These are phyloP conservation scores for Ganoderma lingzhi DNA, from an alignment of 1,284 basidiomycete genomes.

Conservation along the genomic window DNA sequence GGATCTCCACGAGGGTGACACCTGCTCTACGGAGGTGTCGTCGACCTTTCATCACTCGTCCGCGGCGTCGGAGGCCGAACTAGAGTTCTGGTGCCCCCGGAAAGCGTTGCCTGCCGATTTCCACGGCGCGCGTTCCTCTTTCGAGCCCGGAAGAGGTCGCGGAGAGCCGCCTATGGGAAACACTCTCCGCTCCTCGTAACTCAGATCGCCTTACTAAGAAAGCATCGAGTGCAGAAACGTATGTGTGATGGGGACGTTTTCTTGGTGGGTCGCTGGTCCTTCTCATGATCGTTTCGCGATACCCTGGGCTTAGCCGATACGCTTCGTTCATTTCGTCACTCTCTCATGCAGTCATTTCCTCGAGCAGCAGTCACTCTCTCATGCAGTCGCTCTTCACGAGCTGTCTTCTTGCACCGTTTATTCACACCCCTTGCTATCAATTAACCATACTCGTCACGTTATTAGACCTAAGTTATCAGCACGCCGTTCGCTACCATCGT, in stretches of 20 bases:
- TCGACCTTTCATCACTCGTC: not conserved
- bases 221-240: conserved; percentile 9
- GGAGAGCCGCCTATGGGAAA: not conserved
- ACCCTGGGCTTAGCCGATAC: not conserved
- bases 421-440: not conserved
- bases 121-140: conserved; percentile 30
- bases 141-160: not conserved
- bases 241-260: conserved; percentile 1
- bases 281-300: not conserved
- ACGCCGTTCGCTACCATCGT: not conserved
- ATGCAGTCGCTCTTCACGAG: not conserved
- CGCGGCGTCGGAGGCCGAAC: conserved; percentile 14
- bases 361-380: not conserved
- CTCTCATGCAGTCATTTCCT: not conserved
- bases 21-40: conserved; percentile 9
- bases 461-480: conserved; percentile 4
- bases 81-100: conserved; percentile 21
- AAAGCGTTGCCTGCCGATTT: conserved; percentile 31
- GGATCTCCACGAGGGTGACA: conserved; percentile 12
- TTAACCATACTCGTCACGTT: not conserved
- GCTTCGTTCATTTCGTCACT: not conserved
- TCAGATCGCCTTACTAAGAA: not conserved
- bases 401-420: conserved; percentile 2
- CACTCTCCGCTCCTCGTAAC: not conserved
- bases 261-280: not conserved